These are phyloP conservation scores for Kodamaea neixiangensis DNA, from an alignment of 805 yeast genomes.

Conservation along the genomic window DNA sequence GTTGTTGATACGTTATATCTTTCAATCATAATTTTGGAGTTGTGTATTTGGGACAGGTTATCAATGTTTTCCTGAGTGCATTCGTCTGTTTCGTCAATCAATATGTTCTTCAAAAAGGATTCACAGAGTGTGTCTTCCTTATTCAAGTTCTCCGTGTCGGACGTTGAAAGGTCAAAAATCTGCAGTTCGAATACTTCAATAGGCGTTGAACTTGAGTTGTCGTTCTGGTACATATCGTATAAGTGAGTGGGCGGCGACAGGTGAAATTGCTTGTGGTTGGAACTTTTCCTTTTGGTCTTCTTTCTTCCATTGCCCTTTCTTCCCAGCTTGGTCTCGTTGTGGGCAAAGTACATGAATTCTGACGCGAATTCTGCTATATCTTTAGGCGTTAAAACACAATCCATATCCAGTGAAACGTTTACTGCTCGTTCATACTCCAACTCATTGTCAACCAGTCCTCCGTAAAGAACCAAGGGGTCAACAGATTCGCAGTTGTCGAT, in stretches of 20 bases:
- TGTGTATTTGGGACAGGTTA: not conserved
- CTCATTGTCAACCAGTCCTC: not conserved
- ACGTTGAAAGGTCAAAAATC: not conserved
- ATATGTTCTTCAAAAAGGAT: not conserved
- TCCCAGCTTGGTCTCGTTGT: not conserved
- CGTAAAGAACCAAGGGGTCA: not conserved
- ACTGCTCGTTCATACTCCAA: not conserved
- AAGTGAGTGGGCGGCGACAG: not conserved
- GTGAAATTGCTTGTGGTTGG: not conserved
- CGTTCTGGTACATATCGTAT: not conserved
- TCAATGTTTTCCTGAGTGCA: not conserved
- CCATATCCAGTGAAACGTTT: not conserved
- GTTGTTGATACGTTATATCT: not conserved
- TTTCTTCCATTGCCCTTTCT: not conserved
- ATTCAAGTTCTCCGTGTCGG: not conserved
- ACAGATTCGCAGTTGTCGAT: not conserved
- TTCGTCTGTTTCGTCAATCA: not conserved
- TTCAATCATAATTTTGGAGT: not conserved
- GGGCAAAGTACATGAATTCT: not conserved
- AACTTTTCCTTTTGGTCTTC: not conserved
- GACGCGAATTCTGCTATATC: not conserved
- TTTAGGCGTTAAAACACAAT: not conserved
- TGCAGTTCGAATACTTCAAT: not conserved
- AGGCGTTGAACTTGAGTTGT: not conserved
- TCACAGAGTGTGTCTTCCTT: not conserved